phyloP scores from a whole-genome alignment of 192 early-diverging fungal species.

The Podila verticillata region DNA sequence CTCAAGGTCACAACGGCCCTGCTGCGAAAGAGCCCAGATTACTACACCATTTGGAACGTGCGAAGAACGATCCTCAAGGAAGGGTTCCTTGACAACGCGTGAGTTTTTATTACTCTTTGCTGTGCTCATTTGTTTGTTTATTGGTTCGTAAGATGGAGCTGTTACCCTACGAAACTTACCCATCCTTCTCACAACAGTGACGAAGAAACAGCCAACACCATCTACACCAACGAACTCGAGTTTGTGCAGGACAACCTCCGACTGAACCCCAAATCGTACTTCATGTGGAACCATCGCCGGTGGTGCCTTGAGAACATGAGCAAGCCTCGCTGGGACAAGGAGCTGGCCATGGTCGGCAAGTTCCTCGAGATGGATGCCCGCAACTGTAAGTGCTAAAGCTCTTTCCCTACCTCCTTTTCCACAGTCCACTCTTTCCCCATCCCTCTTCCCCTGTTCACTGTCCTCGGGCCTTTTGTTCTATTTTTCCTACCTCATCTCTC shows the following conservation, averaged over 20 bases:
- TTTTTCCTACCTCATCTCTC: constrained; percentile 2
- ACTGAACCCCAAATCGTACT: constrained; percentile 94
- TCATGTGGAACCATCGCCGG: constrained; percentile 96
- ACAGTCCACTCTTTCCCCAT: no score
- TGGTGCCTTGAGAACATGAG: constrained; percentile 89
- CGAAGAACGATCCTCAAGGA: constrained; percentile 77
- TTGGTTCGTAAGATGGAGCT: no score
- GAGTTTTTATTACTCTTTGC: background rate
- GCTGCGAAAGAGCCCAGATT: constrained; percentile 87
- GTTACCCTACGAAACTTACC: constrained; percentile 6
- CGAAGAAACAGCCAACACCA: constrained; percentile 49
- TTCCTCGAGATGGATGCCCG: constrained; percentile 90
- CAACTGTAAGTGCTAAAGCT: constrained; percentile 75
- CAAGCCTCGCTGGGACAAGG: constrained; percentile 78
- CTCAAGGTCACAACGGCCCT: constrained; percentile 75
- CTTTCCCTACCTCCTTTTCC: no score
- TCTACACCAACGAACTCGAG: constrained; percentile 73
- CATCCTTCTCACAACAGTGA: constrained; percentile 10
- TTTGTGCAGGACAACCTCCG: constrained; percentile 78
- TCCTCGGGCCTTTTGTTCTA: background rate
- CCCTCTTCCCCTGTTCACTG: no score
- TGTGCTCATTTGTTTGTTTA: background rate
- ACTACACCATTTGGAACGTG: constrained; percentile 95
- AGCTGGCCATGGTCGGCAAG: constrained; percentile 79
- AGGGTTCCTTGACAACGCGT: constrained; percentile 50